These are phyloP conservation scores for Globisporangium nodosum DNA, from an alignment of 352 stramenopile genomes.

Conservation along the genomic window DNA sequence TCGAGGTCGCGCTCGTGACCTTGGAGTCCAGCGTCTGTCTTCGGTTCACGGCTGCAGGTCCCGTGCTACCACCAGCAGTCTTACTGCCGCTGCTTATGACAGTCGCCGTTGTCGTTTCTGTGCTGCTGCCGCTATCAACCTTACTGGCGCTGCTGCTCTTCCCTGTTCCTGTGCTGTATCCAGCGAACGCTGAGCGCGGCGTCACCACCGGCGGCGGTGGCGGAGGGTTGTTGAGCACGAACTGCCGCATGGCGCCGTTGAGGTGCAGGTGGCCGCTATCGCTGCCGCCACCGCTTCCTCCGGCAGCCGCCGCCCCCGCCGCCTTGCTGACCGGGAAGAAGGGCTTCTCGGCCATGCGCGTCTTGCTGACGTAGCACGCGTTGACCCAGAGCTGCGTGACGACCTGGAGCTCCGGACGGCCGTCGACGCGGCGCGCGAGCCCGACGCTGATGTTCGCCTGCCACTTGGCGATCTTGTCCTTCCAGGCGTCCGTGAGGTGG, in stretches of 20 bases:
- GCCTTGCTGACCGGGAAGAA: conserved; percentile 72
- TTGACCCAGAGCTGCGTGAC: conserved; percentile 85
- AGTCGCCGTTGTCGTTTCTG: not conserved
- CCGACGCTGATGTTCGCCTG: conserved; percentile 25
- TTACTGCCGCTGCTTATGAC: not conserved
- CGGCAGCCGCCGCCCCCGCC: not conserved
- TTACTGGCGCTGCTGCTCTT: not conserved
- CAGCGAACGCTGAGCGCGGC: not conserved
- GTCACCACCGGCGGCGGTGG: conserved; percentile 1
- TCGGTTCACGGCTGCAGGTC: conserved; percentile 46
- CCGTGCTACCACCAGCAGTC: conserved; percentile 10
- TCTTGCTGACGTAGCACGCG: conserved; percentile 68
- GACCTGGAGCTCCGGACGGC: conserved; percentile 46
- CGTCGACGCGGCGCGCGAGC: conserved; percentile 17
- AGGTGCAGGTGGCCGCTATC: conserved; percentile 10
- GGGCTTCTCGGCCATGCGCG: conserved; percentile 54
- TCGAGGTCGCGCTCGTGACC: not conserved
- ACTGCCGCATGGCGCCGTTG: conserved; percentile 15
- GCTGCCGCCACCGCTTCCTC: not conserved
- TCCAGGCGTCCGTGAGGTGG: conserved; percentile 58
- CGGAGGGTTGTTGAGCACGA: conserved; percentile 2
- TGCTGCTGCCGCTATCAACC: not conserved
- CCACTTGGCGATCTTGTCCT: conserved; percentile 70
- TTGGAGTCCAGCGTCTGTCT: conserved; percentile 9
- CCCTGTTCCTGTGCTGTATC: not conserved